A percentile compares a stretch with the other conserved stretches of the same genome.
phyloP scores from a whole-genome alignment of 2,329 filamentous ascomycete genomes.

The Didymella pinodella region DNA sequence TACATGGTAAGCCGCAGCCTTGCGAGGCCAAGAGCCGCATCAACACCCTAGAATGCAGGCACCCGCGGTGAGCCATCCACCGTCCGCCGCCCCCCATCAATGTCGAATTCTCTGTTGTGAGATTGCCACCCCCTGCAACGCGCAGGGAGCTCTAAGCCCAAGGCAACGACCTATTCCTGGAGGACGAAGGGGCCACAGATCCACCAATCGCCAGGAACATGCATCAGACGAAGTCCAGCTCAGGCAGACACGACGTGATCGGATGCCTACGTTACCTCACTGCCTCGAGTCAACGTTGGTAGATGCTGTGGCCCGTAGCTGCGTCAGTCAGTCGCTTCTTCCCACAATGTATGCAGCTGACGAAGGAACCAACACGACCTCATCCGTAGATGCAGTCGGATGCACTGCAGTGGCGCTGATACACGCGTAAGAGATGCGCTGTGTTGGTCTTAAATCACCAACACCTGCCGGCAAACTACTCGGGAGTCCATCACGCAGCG shows the following conservation, averaged over 20 bases:
- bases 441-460: neutral
- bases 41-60: slow-evolving; percentile 17
- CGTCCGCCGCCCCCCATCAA: neutral
- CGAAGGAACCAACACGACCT: neutral
- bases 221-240: neutral
- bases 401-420: neutral
- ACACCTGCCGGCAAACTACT: neutral
- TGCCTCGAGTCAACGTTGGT: too few relatives aligned
- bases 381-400: neutral
- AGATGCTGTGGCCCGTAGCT: neutral
- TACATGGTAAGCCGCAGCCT: slow-evolving; percentile 4
- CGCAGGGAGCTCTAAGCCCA: neutral
- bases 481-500: neutral
- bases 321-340: neutral
- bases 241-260: slow-evolving; percentile 2
- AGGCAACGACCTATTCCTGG: slow-evolving; percentile 5
- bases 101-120: neutral
- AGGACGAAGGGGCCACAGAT: slow-evolving; percentile 2
- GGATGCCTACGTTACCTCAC: neutral
- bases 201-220: neutral
- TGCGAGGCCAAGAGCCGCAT: slow-evolving; percentile 16
- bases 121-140: slow-evolving; percentile 4
- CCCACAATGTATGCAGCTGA: neutral
- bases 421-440: neutral
- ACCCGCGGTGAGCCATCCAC: slow-evolving; percentile 3